phyloP scores from a whole-genome alignment of 805 yeast species.

The Cyberlindnera sargentensis region DNA sequence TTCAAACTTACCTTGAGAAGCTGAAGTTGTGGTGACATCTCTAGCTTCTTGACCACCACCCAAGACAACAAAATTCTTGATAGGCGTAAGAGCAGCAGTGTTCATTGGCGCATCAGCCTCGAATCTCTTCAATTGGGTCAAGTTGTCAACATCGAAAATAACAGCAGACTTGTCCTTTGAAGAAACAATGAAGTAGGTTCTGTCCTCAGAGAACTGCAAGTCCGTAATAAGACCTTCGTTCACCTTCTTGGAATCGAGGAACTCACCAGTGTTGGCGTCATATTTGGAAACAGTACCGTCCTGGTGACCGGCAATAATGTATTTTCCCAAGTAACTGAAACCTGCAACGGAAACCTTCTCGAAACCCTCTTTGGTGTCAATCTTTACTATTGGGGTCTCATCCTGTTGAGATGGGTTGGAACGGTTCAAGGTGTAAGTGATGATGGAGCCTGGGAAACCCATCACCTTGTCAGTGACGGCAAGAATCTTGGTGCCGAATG shows the following conservation, averaged over 20 bases:
- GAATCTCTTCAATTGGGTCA: slow-evolving; percentile 65
- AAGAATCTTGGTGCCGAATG: slow-evolving; percentile 60
- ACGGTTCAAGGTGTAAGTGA: slow-evolving; percentile 54
- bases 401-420: slow-evolving; percentile 40
- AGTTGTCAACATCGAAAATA: slow-evolving; percentile 69
- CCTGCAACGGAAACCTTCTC: slow-evolving; percentile 75
- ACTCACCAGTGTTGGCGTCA: slow-evolving; percentile 69
- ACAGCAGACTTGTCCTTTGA: slow-evolving; percentile 87
- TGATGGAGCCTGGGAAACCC: slow-evolving; percentile 78
- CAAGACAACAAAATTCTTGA: slow-evolving; percentile 82
- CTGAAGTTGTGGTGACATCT: slow-evolving; percentile 95
- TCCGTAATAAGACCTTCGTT: slow-evolving; percentile 83
- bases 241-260: slow-evolving; percentile 47
- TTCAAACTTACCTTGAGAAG: slow-evolving; percentile 93
- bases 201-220: slow-evolving; percentile 82
- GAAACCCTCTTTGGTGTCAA: slow-evolving; percentile 52
- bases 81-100: slow-evolving; percentile 90
- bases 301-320: slow-evolving; percentile 79
- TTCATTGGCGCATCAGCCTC: slow-evolving; percentile 91
- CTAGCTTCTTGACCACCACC: slow-evolving; percentile 99
- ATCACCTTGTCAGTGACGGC: slow-evolving; percentile 86
- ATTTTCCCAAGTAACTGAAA: slow-evolving; percentile 72
- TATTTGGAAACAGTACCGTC: slow-evolving; percentile 82
- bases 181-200: slow-evolving; percentile 83
- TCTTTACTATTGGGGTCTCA: slow-evolving; percentile 50